A percentile compares a stretch with the other conserved stretches of the same genome.
Evolutionary conservation across 345 rosid species (phyloP).

Genomic region (Citrus unshiu): DNA sequence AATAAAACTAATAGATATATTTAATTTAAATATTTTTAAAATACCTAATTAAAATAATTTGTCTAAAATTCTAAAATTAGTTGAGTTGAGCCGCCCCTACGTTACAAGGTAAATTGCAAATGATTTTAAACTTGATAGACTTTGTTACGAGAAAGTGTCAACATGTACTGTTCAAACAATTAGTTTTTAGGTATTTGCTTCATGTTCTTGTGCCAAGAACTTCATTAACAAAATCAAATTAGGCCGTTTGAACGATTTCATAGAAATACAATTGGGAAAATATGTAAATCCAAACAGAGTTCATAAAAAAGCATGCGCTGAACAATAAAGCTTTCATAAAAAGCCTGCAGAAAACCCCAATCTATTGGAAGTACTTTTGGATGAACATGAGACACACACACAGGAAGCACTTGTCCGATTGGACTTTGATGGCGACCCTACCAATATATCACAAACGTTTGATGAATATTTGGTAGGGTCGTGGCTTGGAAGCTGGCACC

Average conservation of each 20-base stretch:
- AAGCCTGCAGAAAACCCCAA: neutral
- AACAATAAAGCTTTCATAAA: neutral
- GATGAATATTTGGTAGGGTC: neutral
- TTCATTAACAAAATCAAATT: no score
- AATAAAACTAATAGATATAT: no score
- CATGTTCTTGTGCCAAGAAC: neutral
- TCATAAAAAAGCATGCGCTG: neutral
- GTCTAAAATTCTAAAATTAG: no score
- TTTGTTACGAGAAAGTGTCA: no score
- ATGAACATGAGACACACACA: neutral
- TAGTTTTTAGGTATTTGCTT: neutral
- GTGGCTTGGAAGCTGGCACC: neutral
- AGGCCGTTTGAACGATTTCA: neutral
- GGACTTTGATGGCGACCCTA: neutral
- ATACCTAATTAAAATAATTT: no score
- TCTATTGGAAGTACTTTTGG: neutral
- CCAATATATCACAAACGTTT: neutral
- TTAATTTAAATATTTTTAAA: accelerated
- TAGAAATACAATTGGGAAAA: neutral
- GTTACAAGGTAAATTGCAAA: no score
- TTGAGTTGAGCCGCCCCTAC: no score
- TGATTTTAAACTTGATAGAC: no score
- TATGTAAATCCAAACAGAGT: no score
- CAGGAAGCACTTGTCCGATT: neutral
- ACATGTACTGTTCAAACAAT: no score